Evolutionary conservation across 2,329 filamentous ascomycete genomes (phyloP).

Genomic region (Pseudogymnoascus sp.): DNA sequence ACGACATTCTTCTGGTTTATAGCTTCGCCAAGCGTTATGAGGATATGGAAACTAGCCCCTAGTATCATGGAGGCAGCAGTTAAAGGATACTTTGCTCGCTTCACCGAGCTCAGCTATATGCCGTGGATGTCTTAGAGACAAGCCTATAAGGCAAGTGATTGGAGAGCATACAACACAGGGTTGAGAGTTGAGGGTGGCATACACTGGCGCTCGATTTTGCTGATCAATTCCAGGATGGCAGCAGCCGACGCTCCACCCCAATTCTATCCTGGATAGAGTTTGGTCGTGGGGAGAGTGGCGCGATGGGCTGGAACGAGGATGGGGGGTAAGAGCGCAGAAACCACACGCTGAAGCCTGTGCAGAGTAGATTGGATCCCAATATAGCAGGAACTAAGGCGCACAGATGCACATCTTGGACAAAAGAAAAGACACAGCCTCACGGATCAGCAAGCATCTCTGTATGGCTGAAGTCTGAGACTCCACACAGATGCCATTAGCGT

Average conservation of each 20-base stretch:
- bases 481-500: not conserved
- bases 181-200: not conserved
- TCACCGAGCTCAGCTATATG: not conserved
- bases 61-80: not conserved
- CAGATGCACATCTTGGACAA: not conserved
- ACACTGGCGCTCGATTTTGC: not conserved
- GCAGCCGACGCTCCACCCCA: not conserved
- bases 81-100: not conserved
- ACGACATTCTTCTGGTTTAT: not conserved
- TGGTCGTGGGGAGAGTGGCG: not conserved
- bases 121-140: not conserved
- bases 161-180: not conserved
- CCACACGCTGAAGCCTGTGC: not conserved
- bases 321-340: conserved; percentile 7
- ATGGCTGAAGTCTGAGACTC: not conserved
- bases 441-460: not conserved
- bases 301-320: not conserved
- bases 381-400: not conserved
- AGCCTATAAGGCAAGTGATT: not conserved
- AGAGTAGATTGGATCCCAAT: not conserved
- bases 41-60: not conserved
- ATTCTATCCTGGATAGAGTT: conserved; percentile 4
- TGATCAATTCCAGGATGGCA: not conserved
- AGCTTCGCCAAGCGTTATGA: not conserved
- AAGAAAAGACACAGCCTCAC: not conserved